A percentile compares a stretch with the other conserved stretches of the same genome.
Evolutionary conservation across 192 early-diverging fungal genomes (phyloP).

Genomic region (Thamnidium elegans): DNA sequence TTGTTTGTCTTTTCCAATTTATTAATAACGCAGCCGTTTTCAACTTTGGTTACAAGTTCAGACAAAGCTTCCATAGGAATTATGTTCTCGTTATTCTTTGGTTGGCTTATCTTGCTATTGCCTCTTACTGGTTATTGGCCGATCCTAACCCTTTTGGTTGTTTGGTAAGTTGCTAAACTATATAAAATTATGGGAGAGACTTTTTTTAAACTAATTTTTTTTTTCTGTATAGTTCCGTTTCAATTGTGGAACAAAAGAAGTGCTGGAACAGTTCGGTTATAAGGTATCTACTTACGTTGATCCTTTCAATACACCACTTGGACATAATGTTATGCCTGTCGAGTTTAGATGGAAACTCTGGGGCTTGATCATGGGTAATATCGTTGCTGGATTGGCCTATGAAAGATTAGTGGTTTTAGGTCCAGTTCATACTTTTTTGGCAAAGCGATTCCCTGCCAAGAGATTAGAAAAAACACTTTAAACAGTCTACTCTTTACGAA

Average conservation of each 20-base stretch:
- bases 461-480: constrained; percentile 19
- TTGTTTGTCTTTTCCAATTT: constrained; percentile 65
- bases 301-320: constrained; percentile 52
- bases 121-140: constrained; percentile 58
- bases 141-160: constrained; percentile 71
- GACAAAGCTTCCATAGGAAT: constrained; percentile 57
- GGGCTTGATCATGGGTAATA: constrained; percentile 45
- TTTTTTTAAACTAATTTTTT: too few species aligned
- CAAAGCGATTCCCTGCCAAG: constrained; percentile 45
- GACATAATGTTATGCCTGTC: constrained; percentile 60
- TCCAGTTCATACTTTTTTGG: constrained; percentile 40
- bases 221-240: constrained; percentile 46
- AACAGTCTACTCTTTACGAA: too few species aligned
- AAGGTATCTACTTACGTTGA: constrained; percentile 28
- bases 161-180: constrained; percentile 9
- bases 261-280: constrained; percentile 24
- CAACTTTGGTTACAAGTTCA: constrained; percentile 65
- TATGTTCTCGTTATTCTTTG: constrained; percentile 53
- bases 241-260: constrained; percentile 32
- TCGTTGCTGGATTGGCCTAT: constrained; percentile 39
- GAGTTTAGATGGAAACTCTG: constrained; percentile 55
- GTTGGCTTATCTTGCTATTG: constrained; percentile 43
- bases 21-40: constrained; percentile 62
- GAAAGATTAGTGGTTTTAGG: constrained; percentile 50
- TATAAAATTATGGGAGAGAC: too few species aligned